A percentile compares a stretch with the other conserved stretches of the same genome.
phyloP scores from a whole-genome alignment of 805 yeast genomes.

The Kluyveromyces nonfermentans region DNA sequence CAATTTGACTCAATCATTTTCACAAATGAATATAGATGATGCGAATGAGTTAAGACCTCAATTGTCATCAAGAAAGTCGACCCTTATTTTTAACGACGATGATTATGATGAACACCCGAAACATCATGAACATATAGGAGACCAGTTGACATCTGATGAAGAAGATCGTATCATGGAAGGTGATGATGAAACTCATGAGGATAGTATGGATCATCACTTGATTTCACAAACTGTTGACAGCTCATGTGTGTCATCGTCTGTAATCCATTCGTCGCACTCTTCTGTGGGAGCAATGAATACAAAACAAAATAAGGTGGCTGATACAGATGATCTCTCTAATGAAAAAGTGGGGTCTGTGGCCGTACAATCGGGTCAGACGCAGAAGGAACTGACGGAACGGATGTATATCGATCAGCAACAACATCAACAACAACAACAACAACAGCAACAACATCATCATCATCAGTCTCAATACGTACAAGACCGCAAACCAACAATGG shows the following conservation, averaged over 20 bases:
- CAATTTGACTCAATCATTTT: slow-evolving; percentile 23
- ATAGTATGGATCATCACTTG: slow-evolving; percentile 1
- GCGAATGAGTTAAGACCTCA: slow-evolving; percentile 21
- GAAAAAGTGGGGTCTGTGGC: neutral
- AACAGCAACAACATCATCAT: slow-evolving; percentile 1
- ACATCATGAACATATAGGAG: slow-evolving; percentile 27
- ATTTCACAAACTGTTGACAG: slow-evolving; percentile 1
- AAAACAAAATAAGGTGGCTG: neutral
- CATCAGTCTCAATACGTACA: slow-evolving; percentile 1
- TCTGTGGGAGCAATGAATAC: neutral
- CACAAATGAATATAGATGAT: slow-evolving; percentile 29
- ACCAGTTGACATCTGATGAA: slow-evolving; percentile 5
- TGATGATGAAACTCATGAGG: slow-evolving; percentile 1
- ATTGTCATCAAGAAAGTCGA: slow-evolving; percentile 50
- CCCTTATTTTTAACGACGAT: slow-evolving; percentile 63
- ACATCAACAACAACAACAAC: slow-evolving; percentile 8
- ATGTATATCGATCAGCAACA: slow-evolving; percentile 1
- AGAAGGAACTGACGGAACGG: neutral
- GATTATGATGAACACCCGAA: slow-evolving; percentile 45
- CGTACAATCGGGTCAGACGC: neutral
- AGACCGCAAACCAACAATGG: slow-evolving; percentile 12
- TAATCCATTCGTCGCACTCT: neutral
- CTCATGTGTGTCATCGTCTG: neutral
- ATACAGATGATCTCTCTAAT: neutral
- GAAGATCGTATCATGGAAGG: slow-evolving; percentile 11